Evolutionary conservation across 2,329 filamentous ascomycete species (phyloP).

Genomic region (Epichloe bromicola): DNA sequence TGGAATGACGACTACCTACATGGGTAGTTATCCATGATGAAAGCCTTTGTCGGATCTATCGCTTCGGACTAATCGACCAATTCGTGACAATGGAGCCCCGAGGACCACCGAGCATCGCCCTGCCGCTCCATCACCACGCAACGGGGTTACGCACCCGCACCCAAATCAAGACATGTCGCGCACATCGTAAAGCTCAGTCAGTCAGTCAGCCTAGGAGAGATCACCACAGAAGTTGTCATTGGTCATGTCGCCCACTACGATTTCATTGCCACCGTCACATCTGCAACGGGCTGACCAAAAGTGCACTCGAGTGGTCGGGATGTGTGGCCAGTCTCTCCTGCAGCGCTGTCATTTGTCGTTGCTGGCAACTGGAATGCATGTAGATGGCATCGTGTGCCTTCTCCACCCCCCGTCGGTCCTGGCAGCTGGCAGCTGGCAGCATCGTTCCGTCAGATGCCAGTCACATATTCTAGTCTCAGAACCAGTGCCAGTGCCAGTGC

Average conservation of each 20-base stretch:
- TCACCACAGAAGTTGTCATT: neutral
- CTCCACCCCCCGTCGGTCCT: slow-evolving; percentile 1
- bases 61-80: neutral
- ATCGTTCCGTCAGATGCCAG: slow-evolving; percentile 6
- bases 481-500: slow-evolving; percentile 3
- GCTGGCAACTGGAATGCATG: slow-evolving; percentile 8
- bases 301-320: neutral
- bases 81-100: neutral
- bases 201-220: neutral
- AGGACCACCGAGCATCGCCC: neutral
- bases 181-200: neutral
- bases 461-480: slow-evolving; percentile 7
- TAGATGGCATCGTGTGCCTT: neutral
- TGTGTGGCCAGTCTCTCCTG: neutral
- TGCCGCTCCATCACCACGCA: neutral
- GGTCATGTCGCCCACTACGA: neutral
- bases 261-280: neutral
- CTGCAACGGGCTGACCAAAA: neutral
- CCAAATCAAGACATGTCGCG: neutral
- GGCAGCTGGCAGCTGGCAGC: neutral
- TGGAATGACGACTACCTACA: neutral
- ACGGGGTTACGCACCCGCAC: neutral
- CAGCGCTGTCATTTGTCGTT: slow-evolving; percentile 4
- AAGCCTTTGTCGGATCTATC: neutral
- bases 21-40: neutral